Conservation (phyloP, 2,329 filamentous ascomycete genomes). For the Aspergillus transmontanensis region DNA sequence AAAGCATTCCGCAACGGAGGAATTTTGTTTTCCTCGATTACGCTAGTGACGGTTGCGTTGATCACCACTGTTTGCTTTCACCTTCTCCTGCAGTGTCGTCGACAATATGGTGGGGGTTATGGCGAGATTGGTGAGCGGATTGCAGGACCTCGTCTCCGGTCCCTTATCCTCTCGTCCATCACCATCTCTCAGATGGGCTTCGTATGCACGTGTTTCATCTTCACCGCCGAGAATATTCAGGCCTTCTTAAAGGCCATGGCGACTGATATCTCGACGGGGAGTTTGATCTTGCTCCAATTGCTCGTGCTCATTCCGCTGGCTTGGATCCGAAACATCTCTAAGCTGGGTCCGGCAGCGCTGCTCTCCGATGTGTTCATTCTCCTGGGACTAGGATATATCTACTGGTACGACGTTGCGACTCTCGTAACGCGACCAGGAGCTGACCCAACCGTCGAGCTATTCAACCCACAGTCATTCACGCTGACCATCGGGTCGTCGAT, state of each 20-base stretch:
- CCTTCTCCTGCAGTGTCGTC: slow-evolving; percentile 68
- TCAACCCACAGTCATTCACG: slow-evolving; percentile 89
- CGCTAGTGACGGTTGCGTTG: slow-evolving; percentile 65
- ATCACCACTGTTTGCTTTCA: slow-evolving; percentile 73
- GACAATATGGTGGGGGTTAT: slow-evolving; percentile 68
- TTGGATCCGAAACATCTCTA: slow-evolving; percentile 90
- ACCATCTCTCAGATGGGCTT: slow-evolving; percentile 76
- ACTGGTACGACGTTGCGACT: slow-evolving; percentile 89
- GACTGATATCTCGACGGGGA: slow-evolving; percentile 55
- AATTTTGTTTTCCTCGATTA: slow-evolving; percentile 72
- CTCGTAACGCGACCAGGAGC: slow-evolving; percentile 69
- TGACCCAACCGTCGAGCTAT: slow-evolving; percentile 80
- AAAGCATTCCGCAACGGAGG: slow-evolving; percentile 80
- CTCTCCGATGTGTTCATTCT: slow-evolving; percentile 92
- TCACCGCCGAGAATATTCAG: slow-evolving; percentile 72
- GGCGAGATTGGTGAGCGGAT: slow-evolving; percentile 72
- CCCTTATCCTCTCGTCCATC: slow-evolving; percentile 69
- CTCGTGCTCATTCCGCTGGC: slow-evolving; percentile 89
- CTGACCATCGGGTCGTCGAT: slow-evolving; percentile 96
- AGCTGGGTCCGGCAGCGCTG: slow-evolving; percentile 88
- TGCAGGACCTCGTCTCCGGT: slow-evolving; percentile 63
- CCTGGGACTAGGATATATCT: slow-evolving; percentile 84
- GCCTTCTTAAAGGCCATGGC: slow-evolving; percentile 68
- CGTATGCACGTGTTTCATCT: slow-evolving; percentile 76
- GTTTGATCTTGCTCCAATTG: slow-evolving; percentile 78